These are phyloP conservation scores for Amoebophrya sp. DNA, from an alignment of 169 alveolate genomes.

Conservation along the genomic window DNA sequence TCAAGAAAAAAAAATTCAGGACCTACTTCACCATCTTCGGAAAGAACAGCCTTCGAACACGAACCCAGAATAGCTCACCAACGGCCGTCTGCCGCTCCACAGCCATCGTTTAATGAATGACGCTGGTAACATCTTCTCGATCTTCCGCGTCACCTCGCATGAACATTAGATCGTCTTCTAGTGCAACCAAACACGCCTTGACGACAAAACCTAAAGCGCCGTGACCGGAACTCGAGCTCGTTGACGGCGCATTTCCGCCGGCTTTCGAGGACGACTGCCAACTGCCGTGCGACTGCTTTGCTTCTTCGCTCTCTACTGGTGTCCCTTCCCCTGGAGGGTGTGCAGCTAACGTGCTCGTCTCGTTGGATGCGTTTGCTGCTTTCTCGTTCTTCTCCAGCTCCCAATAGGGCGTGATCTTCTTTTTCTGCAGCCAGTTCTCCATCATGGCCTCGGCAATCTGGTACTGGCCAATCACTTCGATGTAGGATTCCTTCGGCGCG, in stretches of 20 bases:
- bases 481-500: background rate
- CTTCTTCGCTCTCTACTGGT: background rate
- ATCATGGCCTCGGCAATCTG: background rate
- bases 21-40: too few relatives aligned
- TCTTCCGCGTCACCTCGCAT: background rate
- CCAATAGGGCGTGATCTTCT: background rate
- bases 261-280: background rate
- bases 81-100: too few relatives aligned
- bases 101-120: too few relatives aligned
- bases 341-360: background rate
- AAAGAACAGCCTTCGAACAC: too few relatives aligned
- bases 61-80: too few relatives aligned
- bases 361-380: too few relatives aligned
- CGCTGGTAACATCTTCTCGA: too few relatives aligned
- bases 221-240: background rate
- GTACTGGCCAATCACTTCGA: conserved; percentile 15
- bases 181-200: background rate
- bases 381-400: background rate
- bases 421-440: conserved; percentile 4
- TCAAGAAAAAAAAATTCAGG: too few relatives aligned
- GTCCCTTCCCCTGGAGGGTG: background rate
- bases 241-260: background rate
- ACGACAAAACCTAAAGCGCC: background rate
- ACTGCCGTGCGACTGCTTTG: background rate
- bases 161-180: background rate